A percentile compares a stretch with the other conserved stretches of the same genome.
Conservation (phyloP, 2,329 filamentous ascomycete genomes). For the Colletotrichum magnum region DNA sequence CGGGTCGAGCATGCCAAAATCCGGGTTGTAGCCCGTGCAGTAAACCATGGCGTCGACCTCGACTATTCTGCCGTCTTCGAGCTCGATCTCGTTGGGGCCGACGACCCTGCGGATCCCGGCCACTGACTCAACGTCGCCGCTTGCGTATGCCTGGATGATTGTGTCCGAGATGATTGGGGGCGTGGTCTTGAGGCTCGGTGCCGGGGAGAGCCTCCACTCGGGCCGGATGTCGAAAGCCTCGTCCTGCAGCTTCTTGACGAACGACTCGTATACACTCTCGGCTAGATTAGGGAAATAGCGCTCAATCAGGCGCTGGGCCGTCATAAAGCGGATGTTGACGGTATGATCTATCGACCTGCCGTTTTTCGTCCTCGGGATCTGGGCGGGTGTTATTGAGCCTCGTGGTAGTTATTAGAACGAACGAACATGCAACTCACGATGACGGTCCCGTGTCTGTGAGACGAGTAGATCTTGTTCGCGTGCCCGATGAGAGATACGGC, state of each 20-base stretch:
- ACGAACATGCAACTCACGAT: constrained; percentile 47
- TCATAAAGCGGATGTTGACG: constrained; percentile 3
- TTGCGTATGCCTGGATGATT: constrained; percentile 45
- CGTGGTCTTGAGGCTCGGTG: constrained; percentile 40
- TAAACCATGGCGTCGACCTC: constrained; percentile 46
- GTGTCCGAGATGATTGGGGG: constrained; percentile 46
- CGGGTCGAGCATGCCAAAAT: constrained; percentile 35
- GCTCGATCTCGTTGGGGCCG: constrained; percentile 42
- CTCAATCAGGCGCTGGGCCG: neutral
- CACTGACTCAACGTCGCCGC: constrained; percentile 46
- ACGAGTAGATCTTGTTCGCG: constrained; percentile 57
- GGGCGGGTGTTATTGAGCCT: too few relatives aligned
- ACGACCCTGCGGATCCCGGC: constrained; percentile 44
- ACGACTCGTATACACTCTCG: constrained; percentile 40
- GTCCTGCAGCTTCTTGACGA: constrained; percentile 16
- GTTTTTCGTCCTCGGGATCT: constrained; percentile 41
- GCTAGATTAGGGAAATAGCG: constrained; percentile 45
- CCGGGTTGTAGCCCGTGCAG: constrained; percentile 46
- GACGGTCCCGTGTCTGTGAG: constrained; percentile 55
- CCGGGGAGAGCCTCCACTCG: constrained; percentile 46
- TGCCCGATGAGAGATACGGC: constrained; percentile 51
- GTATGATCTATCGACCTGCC: constrained; percentile 52
- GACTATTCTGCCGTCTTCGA: constrained; percentile 43
- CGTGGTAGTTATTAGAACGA: neutral
- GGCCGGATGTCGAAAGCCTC: constrained; percentile 44